Evolutionary conservation across 495 filamentous ascomycete species (phyloP).

Genomic region (Penicillium malachiteum): DNA sequence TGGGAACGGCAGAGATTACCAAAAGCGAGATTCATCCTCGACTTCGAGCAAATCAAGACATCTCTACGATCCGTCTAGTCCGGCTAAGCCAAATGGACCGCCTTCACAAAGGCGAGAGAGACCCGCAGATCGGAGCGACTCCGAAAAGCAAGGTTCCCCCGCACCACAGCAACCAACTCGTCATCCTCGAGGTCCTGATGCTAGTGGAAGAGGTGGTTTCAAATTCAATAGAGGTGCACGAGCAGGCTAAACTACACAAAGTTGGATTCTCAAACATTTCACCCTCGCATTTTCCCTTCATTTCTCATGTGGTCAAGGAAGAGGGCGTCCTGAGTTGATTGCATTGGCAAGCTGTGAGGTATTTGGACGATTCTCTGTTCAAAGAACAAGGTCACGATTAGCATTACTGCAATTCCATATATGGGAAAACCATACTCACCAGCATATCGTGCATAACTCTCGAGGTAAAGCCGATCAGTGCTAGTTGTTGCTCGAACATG

Average conservation of each 20-base stretch:
- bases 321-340: conserved; percentile 54
- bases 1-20: conserved; percentile 34
- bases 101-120: conserved; percentile 53
- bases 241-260: conserved; percentile 28
- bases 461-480: conserved; percentile 67
- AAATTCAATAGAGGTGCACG: conserved; percentile 55
- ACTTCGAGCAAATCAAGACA: conserved; percentile 44
- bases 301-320: conserved; percentile 36
- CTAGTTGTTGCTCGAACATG: conserved; percentile 78
- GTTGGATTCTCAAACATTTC: neutral
- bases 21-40: conserved; percentile 50
- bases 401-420: conserved; percentile 1
- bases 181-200: conserved; percentile 71
- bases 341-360: conserved; percentile 59
- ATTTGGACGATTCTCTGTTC: conserved; percentile 57
- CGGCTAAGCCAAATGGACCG: conserved; percentile 57
- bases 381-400: conserved; percentile 11
- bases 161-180: conserved; percentile 60
- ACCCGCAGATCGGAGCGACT: conserved; percentile 36
- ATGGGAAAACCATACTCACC: conserved; percentile 40
- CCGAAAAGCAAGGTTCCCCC: conserved; percentile 36
- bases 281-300: neutral
- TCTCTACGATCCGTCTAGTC: conserved; percentile 73
- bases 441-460: conserved; percentile 68
- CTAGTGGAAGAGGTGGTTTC: conserved; percentile 72